Percentiles rank a stretch among this genome's conserved stretches.
These are phyloP conservation scores for Colletotrichum sp. DNA, from an alignment of 2,329 filamentous ascomycete species.

Conservation along the genomic window DNA sequence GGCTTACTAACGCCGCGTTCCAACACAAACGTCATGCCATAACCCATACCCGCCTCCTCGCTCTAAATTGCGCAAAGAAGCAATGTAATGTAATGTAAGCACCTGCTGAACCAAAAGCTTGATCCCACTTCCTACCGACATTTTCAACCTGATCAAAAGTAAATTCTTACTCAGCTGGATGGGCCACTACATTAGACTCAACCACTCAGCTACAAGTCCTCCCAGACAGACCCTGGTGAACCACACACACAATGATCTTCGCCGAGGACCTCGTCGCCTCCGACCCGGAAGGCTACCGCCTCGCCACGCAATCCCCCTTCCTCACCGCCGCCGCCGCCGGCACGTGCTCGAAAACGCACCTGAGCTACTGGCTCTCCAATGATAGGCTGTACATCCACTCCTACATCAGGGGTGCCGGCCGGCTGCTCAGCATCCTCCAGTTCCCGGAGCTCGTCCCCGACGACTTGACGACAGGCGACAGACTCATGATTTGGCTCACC, in stretches of 20 bases:
- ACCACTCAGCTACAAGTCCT: neutral
- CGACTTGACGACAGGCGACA: slow-evolving; percentile 45
- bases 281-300: slow-evolving; percentile 48
- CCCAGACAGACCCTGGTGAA: neutral
- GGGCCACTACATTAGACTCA: neutral
- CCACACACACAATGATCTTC: slow-evolving; percentile 32
- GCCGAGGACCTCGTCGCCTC: slow-evolving; percentile 61
- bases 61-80: neutral
- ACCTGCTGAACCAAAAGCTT: neutral
- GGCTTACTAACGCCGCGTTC: slow-evolving; percentile 2
- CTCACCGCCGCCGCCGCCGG: slow-evolving; percentile 68
- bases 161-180: neutral
- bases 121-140: neutral
- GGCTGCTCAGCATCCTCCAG: slow-evolving; percentile 65
- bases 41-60: neutral
- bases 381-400: slow-evolving; percentile 74
- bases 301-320: slow-evolving; percentile 70
- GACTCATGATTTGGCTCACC: slow-evolving; percentile 65
- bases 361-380: slow-evolving; percentile 73
- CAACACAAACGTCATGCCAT: neutral
- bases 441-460: slow-evolving; percentile 43
- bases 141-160: neutral
- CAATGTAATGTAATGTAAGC: neutral
- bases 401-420: slow-evolving; percentile 70
- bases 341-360: slow-evolving; percentile 55